Conservation (phyloP, 495 filamentous ascomycete species). For the Aspergillus mulundensis region DNA sequence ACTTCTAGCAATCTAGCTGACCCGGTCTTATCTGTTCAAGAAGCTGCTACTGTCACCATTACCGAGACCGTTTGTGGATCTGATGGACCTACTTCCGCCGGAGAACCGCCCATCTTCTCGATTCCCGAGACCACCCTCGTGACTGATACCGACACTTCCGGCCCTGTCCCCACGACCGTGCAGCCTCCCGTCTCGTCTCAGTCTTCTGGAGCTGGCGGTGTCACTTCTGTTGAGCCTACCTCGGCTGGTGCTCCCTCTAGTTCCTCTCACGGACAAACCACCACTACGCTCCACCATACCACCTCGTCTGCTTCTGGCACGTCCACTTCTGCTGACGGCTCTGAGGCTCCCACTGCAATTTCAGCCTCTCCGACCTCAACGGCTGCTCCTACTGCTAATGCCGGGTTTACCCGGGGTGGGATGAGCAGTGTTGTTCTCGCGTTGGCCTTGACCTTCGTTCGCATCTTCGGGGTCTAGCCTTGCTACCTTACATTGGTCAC, state of each 20-base stretch:
- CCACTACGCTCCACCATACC: constrained; percentile 2
- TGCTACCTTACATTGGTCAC: background rate
- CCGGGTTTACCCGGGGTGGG: background rate
- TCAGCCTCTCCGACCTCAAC: background rate
- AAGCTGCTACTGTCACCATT: constrained; percentile 18
- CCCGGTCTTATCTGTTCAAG: background rate
- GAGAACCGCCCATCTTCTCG: constrained; percentile 1
- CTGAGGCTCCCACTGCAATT: background rate
- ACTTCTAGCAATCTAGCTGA: background rate
- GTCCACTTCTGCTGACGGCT: background rate
- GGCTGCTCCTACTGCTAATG: constrained; percentile 2
- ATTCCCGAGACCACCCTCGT: constrained; percentile 5
- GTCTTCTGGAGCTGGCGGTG: background rate
- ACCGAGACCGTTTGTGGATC: constrained; percentile 21
- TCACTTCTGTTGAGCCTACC: background rate
- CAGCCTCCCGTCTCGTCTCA: background rate
- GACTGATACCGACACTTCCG: constrained; percentile 12
- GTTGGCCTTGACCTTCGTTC: background rate
- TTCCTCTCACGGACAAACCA: background rate
- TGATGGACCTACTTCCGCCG: background rate
- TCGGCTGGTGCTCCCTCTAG: background rate
- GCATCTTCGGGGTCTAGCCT: constrained; percentile 1
- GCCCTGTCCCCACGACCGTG: background rate
- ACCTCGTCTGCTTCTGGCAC: background rate
- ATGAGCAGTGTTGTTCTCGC: constrained; percentile 1